Evolutionary conservation across 495 filamentous ascomycete genomes (phyloP).

Genomic region (Penicillium mononematosum): DNA sequence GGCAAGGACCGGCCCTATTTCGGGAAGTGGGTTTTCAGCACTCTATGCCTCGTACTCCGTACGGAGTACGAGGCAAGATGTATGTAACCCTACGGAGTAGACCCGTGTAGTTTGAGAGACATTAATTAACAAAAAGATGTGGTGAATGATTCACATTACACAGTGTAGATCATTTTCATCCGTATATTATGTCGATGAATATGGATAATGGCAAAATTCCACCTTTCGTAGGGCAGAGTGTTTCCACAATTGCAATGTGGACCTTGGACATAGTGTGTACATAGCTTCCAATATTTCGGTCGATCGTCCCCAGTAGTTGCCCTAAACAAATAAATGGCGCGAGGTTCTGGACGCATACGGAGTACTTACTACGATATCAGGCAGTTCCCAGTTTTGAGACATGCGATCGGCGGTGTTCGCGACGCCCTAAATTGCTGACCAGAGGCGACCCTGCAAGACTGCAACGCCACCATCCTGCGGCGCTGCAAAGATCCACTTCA

Average conservation of each 20-base stretch:
- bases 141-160: no score
- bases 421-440: not conserved
- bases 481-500: not conserved
- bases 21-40: no score
- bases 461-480: not conserved
- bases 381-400: not conserved
- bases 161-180: no score
- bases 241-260: not conserved
- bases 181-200: not conserved
- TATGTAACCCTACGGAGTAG: no score
- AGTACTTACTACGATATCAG: not conserved
- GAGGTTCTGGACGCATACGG: not conserved
- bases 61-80: no score
- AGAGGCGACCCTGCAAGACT: not conserved
- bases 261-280: not conserved
- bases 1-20: no score
- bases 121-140: no score
- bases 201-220: not conserved
- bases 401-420: not conserved
- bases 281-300: slow-evolving; percentile 1
- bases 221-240: not conserved
- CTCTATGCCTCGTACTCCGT: no score
- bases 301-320: slow-evolving; percentile 9
- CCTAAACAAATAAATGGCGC: not conserved
- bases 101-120: no score